Percentiles rank a stretch among this genome's conserved stretches.
These are phyloP conservation scores for Pythium insidiosum DNA, from an alignment of 352 stramenopile genomes.

Conservation along the genomic window DNA sequence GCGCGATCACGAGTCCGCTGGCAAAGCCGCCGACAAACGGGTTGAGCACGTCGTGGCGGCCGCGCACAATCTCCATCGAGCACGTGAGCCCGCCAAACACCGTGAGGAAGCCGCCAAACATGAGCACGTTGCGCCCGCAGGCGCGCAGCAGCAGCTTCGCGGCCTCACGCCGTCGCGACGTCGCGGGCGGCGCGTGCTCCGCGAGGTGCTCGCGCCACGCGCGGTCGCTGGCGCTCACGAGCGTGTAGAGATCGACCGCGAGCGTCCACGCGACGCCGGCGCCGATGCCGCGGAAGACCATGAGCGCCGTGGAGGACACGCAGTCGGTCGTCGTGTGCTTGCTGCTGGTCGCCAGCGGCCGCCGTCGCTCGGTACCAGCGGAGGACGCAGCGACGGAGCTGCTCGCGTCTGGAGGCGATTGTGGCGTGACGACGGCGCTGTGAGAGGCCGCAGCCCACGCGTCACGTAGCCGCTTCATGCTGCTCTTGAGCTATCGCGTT, in stretches of 20 bases:
- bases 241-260: conserved; percentile 59
- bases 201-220: conserved; percentile 32
- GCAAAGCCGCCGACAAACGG: conserved; percentile 60
- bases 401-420: neutral
- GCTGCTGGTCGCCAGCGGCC: conserved; percentile 13
- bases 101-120: conserved; percentile 66
- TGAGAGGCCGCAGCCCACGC: too few relatives aligned
- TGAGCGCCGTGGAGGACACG: conserved; percentile 48
- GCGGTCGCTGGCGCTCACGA: conserved; percentile 25
- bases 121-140: conserved; percentile 47
- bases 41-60: conserved; percentile 51
- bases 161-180: conserved; percentile 25
- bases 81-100: conserved; percentile 71
- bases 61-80: conserved; percentile 48
- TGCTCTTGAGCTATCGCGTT: too few relatives aligned
- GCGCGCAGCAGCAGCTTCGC: conserved; percentile 17
- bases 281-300: conserved; percentile 52
- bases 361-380: too few relatives aligned
- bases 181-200: conserved; percentile 9
- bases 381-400: neutral
- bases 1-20: conserved; percentile 40
- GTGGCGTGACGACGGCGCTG: neutral
- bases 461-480: too few relatives aligned
- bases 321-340: conserved; percentile 49
- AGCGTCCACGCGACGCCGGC: conserved; percentile 53